Evolutionary conservation across 2,329 filamentous ascomycete species (phyloP).

Genomic region (Stagonosporopsis vannaccii): DNA sequence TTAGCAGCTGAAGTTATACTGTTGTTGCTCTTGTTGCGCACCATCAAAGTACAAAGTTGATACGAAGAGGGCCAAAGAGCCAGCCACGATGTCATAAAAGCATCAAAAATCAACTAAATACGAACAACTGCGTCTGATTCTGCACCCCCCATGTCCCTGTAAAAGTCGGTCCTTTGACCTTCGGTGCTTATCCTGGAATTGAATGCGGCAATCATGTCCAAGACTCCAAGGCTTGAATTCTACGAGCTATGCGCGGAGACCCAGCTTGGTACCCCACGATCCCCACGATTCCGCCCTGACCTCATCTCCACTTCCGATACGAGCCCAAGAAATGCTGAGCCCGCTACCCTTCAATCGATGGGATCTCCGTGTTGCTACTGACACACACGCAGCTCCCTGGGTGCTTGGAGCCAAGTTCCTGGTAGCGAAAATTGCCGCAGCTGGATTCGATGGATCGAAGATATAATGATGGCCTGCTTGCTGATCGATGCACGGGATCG

Average conservation of each 20-base stretch:
- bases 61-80: not conserved
- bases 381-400: not conserved
- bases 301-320: constrained; percentile 4
- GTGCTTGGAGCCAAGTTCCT: constrained; percentile 16
- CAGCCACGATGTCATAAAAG: no score
- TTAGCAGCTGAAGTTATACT: not conserved
- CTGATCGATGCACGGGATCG: not conserved
- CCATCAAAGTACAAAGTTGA: not conserved
- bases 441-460: not conserved
- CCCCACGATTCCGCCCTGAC: not conserved
- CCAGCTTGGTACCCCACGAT: constrained; percentile 13
- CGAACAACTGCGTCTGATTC: no score
- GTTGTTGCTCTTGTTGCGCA: no score
- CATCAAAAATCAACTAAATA: no score
- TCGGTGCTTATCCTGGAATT: not conserved
- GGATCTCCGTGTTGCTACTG: not conserved
- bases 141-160: no score
- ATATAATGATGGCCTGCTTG: constrained; percentile 9
- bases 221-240: not conserved
- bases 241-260: not conserved
- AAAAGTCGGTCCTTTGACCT: not conserved
- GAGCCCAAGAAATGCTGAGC: constrained; percentile 9
- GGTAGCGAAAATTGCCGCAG: constrained; percentile 14
- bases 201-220: not conserved
- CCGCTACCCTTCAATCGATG: not conserved